phyloP scores from a whole-genome alignment of 78 protist species.

The Dictyostelium purpureum region DNA sequence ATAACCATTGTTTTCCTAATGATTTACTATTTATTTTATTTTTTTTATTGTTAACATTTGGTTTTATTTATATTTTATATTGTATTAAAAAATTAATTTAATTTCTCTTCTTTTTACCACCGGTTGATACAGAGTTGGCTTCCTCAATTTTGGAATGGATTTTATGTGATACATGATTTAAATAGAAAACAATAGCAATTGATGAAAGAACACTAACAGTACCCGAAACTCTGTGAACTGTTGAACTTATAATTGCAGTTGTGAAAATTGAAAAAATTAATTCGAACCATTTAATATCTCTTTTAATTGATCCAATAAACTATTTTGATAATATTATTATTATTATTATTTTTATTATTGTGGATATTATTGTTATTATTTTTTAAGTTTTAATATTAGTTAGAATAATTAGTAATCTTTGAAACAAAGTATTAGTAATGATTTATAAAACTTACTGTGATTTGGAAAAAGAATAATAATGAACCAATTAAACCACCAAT shows the following conservation, averaged over 20 bases:
- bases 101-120: not conserved
- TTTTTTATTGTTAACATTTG: too few species aligned
- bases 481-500: conserved; percentile 70
- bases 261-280: not conserved
- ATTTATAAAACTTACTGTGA: conserved; percentile 4
- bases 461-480: conserved; percentile 53
- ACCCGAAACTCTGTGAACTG: conserved; percentile 68
- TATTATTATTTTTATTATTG: not conserved
- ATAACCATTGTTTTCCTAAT: not conserved
- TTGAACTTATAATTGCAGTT: conserved; percentile 14
- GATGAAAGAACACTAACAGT: conserved; percentile 25
- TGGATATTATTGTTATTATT: not conserved
- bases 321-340: too few species aligned
- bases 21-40: not conserved
- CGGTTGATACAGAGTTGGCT: not conserved
- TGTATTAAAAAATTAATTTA: too few species aligned
- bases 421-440: not conserved
- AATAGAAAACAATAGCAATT: conserved; percentile 6
- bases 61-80: too few species aligned
- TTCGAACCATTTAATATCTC: conserved; percentile 35
- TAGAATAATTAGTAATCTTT: not conserved
- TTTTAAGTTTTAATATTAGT: not conserved
- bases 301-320: conserved; percentile 58
- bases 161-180: not conserved
- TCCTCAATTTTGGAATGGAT: not conserved